These are phyloP conservation scores for Polytolypa hystricis DNA, from an alignment of 2,329 filamentous ascomycete genomes.

Conservation along the genomic window DNA sequence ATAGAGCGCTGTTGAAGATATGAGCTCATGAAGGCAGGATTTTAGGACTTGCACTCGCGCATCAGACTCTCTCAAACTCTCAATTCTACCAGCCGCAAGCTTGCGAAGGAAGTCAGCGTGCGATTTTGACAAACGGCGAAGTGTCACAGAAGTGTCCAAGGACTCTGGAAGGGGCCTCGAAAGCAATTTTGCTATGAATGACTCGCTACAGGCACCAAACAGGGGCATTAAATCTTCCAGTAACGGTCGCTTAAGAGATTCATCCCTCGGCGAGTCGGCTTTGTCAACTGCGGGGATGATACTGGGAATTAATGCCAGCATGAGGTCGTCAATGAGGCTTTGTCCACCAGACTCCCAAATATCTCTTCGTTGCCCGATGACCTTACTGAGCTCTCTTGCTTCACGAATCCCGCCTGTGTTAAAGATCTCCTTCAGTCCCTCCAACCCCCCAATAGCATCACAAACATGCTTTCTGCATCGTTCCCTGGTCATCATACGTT, in stretches of 20 bases:
- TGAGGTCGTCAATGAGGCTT: neutral
- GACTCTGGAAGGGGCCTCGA: neutral
- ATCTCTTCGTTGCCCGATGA: neutral
- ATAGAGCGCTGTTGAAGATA: slow-evolving; percentile 4
- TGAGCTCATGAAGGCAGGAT: slow-evolving; percentile 2
- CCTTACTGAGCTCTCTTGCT: neutral
- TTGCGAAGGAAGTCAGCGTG: slow-evolving; percentile 4
- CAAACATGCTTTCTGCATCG: neutral
- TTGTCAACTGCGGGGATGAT: neutral
- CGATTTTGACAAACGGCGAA: neutral
- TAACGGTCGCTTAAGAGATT: neutral
- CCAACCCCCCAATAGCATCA: neutral
- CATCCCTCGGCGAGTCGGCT: no score
- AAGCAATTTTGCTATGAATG: neutral
- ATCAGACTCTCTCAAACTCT: neutral
- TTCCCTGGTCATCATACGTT: neutral
- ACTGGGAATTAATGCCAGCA: neutral
- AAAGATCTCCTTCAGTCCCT: slow-evolving; percentile 1
- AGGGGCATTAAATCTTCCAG: neutral
- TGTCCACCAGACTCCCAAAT: neutral
- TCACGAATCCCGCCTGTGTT: neutral
- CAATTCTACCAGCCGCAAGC: slow-evolving; percentile 5
- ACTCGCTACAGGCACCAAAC: neutral
- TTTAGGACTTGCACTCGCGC: slow-evolving; percentile 3
- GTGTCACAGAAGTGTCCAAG: neutral